A percentile compares a stretch with the other conserved stretches of the same genome.
phyloP scores from a whole-genome alignment of 768 basidiomycete genomes.

The Stropharia rugosoannulata region DNA sequence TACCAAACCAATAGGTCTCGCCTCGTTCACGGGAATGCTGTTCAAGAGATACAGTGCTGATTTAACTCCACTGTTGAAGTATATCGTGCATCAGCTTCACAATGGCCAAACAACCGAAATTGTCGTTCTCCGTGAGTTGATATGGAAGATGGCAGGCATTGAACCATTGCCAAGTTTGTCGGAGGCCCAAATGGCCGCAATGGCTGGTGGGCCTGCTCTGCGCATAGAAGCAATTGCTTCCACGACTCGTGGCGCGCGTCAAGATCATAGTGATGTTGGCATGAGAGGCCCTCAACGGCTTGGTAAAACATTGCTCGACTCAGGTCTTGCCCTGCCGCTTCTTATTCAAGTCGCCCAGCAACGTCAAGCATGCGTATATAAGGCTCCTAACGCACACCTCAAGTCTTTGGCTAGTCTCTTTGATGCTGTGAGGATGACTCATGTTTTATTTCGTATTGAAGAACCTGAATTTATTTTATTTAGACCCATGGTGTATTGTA shows the following conservation, averaged over 20 bases:
- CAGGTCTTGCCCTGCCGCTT: conserved; percentile 79
- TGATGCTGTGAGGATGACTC: conserved; percentile 69
- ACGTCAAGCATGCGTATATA: conserved; percentile 81
- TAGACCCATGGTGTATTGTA: conserved; percentile 90
- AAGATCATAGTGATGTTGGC: conserved; percentile 63
- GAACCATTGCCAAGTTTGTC: conserved; percentile 89
- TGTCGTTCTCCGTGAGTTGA: conserved; percentile 87
- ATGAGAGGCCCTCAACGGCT: conserved; percentile 69
- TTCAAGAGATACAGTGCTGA: conserved; percentile 86
- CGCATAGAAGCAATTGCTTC: conserved; percentile 90
- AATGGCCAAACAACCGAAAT: conserved; percentile 84
- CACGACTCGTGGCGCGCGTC: conserved; percentile 66
- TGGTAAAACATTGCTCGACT: conserved; percentile 64
- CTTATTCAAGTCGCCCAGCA: conserved; percentile 92
- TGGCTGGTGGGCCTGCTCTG: conserved; percentile 87
- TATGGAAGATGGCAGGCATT: conserved; percentile 94
- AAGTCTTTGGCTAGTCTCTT: conserved; percentile 87
- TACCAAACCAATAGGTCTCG: conserved; percentile 57
- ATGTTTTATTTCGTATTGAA: conserved; percentile 3
- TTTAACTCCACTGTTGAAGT: conserved; percentile 80
- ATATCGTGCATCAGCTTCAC: conserved; percentile 88
- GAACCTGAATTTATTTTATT: conserved; percentile 15
- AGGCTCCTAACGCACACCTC: conserved; percentile 69
- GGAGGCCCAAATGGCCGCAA: conserved; percentile 83
- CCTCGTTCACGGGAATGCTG: conserved; percentile 91